Evolutionary conservation across 306 rosid species (phyloP).

Genomic region (Pyrus communis): DNA sequence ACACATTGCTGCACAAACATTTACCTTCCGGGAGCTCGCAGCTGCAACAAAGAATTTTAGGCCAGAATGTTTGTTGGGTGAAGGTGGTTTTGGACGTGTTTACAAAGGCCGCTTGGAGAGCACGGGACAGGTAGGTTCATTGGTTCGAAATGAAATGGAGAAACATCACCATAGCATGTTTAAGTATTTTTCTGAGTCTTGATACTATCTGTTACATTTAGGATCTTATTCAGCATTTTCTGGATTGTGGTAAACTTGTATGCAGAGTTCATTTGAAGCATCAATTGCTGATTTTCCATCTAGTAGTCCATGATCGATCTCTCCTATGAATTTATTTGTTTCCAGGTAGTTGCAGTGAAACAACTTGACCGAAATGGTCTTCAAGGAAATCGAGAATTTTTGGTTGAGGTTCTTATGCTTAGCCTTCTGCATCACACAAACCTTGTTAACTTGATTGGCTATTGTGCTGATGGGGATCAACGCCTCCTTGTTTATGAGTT

Average conservation of each 20-base stretch:
- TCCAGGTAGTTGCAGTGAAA: slow-evolving; percentile 82
- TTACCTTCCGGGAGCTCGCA: slow-evolving; percentile 94
- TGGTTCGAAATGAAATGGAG: not conserved
- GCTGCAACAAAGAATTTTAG: slow-evolving; percentile 88
- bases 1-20: slow-evolving; percentile 95
- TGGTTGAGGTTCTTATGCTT: slow-evolving; percentile 99
- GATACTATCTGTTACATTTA: not conserved
- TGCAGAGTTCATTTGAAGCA: not conserved
- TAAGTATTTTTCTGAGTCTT: not conserved
- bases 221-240: not conserved
- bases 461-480: slow-evolving; percentile 81
- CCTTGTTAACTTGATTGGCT: slow-evolving; percentile 95
- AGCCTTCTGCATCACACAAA: slow-evolving; percentile 96
- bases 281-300: slow-evolving; percentile 1
- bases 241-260: not conserved
- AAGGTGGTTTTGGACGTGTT: slow-evolving; percentile 96
- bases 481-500: slow-evolving; percentile 81
- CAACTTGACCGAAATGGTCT: slow-evolving; percentile 71
- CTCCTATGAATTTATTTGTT: slow-evolving; percentile 18
- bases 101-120: slow-evolving; percentile 92
- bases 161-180: not conserved
- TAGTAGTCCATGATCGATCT: slow-evolving; percentile 5
- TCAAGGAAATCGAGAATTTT: slow-evolving; percentile 80
- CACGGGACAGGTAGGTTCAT: slow-evolving; percentile 75
- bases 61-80: slow-evolving; percentile 80